Percentiles rank a stretch among this genome's conserved stretches.
These are phyloP conservation scores for Filobasidium uniguttulatum DNA, from an alignment of 1,284 basidiomycete genomes.

Conservation along the genomic window DNA sequence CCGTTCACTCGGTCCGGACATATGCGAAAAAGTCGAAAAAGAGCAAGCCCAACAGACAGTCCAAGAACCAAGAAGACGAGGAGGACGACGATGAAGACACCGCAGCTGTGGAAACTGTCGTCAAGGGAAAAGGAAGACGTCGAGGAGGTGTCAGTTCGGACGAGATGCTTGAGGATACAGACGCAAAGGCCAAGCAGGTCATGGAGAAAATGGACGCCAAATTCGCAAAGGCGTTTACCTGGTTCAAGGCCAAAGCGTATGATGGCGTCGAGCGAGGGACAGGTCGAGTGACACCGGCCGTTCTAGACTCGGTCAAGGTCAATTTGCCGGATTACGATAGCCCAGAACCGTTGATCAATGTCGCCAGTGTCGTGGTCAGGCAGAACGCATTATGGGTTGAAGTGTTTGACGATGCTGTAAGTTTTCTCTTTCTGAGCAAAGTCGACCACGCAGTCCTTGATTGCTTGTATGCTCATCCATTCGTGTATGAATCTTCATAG, in stretches of 20 bases:
- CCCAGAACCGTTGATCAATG: conserved; percentile 23
- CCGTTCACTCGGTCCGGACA: background rate
- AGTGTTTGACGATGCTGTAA: conserved; percentile 30
- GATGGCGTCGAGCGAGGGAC: conserved; percentile 33
- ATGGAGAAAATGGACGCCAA: conserved; percentile 23
- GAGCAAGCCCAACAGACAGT: conserved; percentile 5
- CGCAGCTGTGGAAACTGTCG: conserved; percentile 10
- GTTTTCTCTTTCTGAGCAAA: conserved; percentile 1
- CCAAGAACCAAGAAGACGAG: background rate
- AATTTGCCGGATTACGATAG: conserved; percentile 21
- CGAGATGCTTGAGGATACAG: conserved; percentile 10
- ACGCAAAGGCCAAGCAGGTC: conserved; percentile 16
- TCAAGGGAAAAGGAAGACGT: conserved; percentile 5
- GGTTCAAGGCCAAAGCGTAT: conserved; percentile 28
- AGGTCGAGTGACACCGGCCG: conserved; percentile 30
- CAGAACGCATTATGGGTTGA: conserved; percentile 28
- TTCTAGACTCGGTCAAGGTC: conserved; percentile 33
- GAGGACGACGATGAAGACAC: conserved; percentile 7
- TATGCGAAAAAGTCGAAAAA: conserved; percentile 16
- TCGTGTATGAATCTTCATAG: conserved; percentile 11
- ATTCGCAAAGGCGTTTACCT: conserved; percentile 32
- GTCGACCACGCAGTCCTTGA: background rate
- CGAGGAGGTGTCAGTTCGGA: background rate
- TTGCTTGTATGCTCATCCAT: background rate
- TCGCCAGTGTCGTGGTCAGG: conserved; percentile 31